Percentiles rank a stretch among this genome's conserved stretches.
Conservation (phyloP, 495 filamentous ascomycete species). For the Collariella sp. region DNA sequence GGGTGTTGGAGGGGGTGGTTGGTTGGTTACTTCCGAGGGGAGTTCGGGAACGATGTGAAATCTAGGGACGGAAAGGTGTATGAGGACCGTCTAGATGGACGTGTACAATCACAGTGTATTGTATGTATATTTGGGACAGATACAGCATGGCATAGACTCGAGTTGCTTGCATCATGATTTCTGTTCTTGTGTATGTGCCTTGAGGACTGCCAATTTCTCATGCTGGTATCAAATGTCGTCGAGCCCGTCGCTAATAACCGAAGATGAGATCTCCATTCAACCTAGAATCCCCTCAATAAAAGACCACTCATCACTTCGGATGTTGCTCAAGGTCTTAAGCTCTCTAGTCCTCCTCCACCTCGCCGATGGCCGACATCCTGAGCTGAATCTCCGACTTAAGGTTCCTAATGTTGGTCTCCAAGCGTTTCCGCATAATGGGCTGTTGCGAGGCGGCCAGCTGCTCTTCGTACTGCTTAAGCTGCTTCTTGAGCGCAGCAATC, state of each 20-base stretch:
- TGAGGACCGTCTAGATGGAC: neutral
- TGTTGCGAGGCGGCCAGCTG: constrained; percentile 33
- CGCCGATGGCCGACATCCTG: constrained; percentile 47
- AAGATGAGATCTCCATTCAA: no score
- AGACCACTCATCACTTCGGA: neutral
- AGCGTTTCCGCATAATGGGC: constrained; percentile 44
- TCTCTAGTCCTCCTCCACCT: constrained; percentile 35
- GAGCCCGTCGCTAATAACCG: no score
- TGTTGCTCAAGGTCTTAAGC: neutral
- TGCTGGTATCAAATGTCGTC: no score
- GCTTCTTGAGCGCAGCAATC: constrained; percentile 46
- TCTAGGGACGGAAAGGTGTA: neutral
- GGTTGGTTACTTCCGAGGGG: neutral
- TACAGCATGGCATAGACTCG: neutral
- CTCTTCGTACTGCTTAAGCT: constrained; percentile 29
- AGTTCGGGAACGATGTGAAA: neutral
- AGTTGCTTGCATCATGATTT: neutral
- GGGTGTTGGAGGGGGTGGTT: neutral
- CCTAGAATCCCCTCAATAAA: no score
- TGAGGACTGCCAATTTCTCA: no score
- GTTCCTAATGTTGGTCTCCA: constrained; percentile 46
- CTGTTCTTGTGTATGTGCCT: no score
- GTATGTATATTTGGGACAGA: constrained; percentile 9
- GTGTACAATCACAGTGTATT: constrained; percentile 13
- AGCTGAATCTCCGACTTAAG: constrained; percentile 48